A percentile compares a stretch with the other conserved stretches of the same genome.
phyloP scores from a whole-genome alignment of 1,284 basidiomycete genomes.

The Somion occarium region DNA sequence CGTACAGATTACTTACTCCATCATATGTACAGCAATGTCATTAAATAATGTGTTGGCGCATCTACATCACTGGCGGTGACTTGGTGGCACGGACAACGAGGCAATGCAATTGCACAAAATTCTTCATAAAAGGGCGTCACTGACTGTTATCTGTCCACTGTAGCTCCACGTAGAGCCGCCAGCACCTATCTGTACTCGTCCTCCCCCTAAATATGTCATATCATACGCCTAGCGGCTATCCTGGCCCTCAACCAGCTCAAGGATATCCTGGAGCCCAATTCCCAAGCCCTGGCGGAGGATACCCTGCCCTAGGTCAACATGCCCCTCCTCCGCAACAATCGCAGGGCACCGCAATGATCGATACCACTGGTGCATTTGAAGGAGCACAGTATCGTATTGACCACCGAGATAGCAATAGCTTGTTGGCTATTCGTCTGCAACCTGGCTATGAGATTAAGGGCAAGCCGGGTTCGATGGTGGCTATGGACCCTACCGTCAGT shows the following conservation, averaged over 20 bases:
- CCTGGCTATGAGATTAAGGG: slow-evolving; percentile 26
- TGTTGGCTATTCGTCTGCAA: slow-evolving; percentile 26
- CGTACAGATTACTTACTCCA: too few species aligned
- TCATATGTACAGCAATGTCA: too few species aligned
- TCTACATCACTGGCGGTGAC: too few species aligned
- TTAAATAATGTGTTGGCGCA: too few species aligned
- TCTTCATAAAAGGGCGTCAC: too few species aligned
- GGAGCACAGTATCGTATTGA: slow-evolving; percentile 27
- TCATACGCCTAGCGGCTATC: background rate
- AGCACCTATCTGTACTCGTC: too few species aligned
- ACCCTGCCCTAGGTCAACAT: background rate
- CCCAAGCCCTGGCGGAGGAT: background rate
- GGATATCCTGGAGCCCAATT: slow-evolving; percentile 7
- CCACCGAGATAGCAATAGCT: slow-evolving; percentile 29
- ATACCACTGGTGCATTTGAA: slow-evolving; percentile 23
- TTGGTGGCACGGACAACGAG: too few species aligned
- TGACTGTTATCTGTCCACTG: too few species aligned
- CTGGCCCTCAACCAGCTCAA: background rate
- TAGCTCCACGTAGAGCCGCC: too few species aligned
- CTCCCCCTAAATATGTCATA: background rate
- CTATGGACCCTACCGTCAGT: slow-evolving; percentile 28
- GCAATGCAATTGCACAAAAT: too few species aligned
- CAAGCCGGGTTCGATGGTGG: slow-evolving; percentile 31
- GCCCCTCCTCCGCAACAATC: background rate
- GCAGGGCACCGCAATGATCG: slow-evolving; percentile 9